phyloP scores from a whole-genome alignment of 169 alveolate genomes.

The Prorocentrum cordatum region DNA sequence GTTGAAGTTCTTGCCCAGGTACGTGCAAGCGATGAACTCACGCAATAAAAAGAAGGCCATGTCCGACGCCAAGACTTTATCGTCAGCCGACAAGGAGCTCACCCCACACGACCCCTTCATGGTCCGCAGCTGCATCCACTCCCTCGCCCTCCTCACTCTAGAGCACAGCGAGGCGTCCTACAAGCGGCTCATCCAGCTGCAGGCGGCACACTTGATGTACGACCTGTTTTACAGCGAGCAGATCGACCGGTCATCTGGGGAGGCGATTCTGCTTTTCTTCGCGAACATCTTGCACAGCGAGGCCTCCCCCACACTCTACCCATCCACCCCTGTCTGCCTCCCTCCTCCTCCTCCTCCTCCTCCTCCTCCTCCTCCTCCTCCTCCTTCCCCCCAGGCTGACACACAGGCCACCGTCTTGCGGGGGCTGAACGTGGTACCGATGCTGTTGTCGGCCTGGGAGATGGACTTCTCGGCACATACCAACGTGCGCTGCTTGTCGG shows the following conservation, averaged over 20 bases:
- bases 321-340: not conserved
- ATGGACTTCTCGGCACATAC: conserved; percentile 3
- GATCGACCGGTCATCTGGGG: conserved; percentile 70
- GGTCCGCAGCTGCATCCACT: conserved; percentile 28
- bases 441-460: not conserved
- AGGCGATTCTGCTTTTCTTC: conserved; percentile 69
- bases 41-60: not conserved
- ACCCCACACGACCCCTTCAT: conserved; percentile 70
- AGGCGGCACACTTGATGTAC: conserved; percentile 41
- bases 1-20: not conserved
- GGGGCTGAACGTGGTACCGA: not conserved
- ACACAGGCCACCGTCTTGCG: not conserved
- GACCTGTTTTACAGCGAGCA: conserved; percentile 70
- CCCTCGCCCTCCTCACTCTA: conserved; percentile 62
- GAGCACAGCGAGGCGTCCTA: conserved; percentile 35
- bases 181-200: conserved; percentile 30
- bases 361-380: not conserved
- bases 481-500: conserved; percentile 44
- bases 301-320: too few species aligned
- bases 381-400: too few species aligned
- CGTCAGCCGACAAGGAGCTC: not conserved
- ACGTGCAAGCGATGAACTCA: not conserved
- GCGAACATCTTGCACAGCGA: conserved; percentile 69
- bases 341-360: not conserved
- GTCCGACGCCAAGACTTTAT: not conserved